Conservation (phyloP, 1,139 yeast genomes). For the Saccharomyces hybrid region DNA sequence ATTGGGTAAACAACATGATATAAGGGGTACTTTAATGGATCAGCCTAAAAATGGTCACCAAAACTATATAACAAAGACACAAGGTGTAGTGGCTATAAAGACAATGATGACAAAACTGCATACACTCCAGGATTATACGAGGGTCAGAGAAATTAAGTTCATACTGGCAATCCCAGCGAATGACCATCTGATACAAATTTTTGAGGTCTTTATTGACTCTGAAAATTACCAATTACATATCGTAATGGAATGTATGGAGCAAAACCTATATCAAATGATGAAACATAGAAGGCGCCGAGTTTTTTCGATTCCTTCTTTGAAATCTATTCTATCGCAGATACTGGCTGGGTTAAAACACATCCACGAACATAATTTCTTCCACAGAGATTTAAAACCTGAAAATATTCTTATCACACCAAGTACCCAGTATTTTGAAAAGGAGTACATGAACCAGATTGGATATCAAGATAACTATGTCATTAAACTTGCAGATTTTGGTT, state of each 20-base stretch:
- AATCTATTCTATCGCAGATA: constrained; percentile 62
- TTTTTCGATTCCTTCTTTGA: constrained; percentile 54
- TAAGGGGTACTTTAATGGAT: constrained; percentile 36
- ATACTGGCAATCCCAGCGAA: constrained; percentile 66
- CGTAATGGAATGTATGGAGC: constrained; percentile 85
- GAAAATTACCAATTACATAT: constrained; percentile 55
- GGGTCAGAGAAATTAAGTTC: constrained; percentile 69
- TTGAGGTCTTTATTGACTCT: constrained; percentile 72
- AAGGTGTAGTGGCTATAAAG: constrained; percentile 72
- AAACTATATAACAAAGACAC: constrained; percentile 30
- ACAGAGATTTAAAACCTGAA: constrained; percentile 91
- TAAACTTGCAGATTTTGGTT: constrained; percentile 88
- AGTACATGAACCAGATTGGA: constrained; percentile 28
- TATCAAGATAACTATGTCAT: constrained; percentile 49
- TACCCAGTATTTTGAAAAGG: constrained; percentile 44
- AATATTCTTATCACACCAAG: constrained; percentile 68
- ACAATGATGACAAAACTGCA: constrained; percentile 55
- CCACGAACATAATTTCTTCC: constrained; percentile 67
- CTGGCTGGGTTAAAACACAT: constrained; percentile 75
- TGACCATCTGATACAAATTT: constrained; percentile 60
- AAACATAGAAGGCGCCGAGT: constrained; percentile 44
- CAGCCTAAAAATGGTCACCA: constrained; percentile 30
- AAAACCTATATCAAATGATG: constrained; percentile 68
- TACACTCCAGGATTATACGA: constrained; percentile 48
- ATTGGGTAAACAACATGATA: constrained; percentile 1